Conservation (phyloP, 805 yeast genomes). For the Kluyveromyces dobzhanskii region DNA sequence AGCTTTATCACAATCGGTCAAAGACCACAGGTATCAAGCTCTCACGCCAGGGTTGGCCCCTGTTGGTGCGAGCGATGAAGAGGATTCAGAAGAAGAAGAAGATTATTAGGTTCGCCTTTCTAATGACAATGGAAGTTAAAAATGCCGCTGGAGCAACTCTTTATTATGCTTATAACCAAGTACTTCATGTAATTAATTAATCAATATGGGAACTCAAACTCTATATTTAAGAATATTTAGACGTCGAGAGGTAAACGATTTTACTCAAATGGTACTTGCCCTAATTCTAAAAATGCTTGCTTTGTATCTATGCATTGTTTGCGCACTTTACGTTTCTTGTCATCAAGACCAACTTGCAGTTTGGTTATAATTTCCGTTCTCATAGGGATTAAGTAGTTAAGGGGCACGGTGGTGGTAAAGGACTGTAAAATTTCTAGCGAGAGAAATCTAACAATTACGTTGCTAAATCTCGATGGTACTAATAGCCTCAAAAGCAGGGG, state of each 20-base stretch:
- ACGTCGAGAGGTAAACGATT: neutral
- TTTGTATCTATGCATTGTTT: conserved; percentile 71
- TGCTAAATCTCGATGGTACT: conserved; percentile 25
- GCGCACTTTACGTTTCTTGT: conserved; percentile 65
- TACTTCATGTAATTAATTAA: too few relatives aligned
- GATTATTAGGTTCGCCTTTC: neutral
- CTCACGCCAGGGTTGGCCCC: conserved; percentile 84
- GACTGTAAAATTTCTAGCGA: conserved; percentile 52
- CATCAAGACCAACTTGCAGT: conserved; percentile 54
- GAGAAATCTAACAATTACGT: conserved; percentile 44
- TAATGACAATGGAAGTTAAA: too few relatives aligned
- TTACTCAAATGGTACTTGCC: conserved; percentile 31
- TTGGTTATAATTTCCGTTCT: conserved; percentile 40
- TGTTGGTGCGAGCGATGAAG: conserved; percentile 56
- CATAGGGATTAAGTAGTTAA: conserved; percentile 42
- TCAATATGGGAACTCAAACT: neutral
- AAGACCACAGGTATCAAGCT: conserved; percentile 40
- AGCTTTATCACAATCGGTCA: conserved; percentile 10
- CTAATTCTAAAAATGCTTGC: conserved; percentile 60
- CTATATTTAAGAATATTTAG: neutral
- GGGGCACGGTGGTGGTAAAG: conserved; percentile 33
- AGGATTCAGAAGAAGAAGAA: conserved; percentile 29
- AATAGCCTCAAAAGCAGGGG: conserved; percentile 40
- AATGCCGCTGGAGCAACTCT: too few relatives aligned
- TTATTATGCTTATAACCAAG: too few relatives aligned